These are phyloP conservation scores for Chaetomiaceae sp. DNA, from an alignment of 2,329 filamentous ascomycete genomes.

Conservation along the genomic window DNA sequence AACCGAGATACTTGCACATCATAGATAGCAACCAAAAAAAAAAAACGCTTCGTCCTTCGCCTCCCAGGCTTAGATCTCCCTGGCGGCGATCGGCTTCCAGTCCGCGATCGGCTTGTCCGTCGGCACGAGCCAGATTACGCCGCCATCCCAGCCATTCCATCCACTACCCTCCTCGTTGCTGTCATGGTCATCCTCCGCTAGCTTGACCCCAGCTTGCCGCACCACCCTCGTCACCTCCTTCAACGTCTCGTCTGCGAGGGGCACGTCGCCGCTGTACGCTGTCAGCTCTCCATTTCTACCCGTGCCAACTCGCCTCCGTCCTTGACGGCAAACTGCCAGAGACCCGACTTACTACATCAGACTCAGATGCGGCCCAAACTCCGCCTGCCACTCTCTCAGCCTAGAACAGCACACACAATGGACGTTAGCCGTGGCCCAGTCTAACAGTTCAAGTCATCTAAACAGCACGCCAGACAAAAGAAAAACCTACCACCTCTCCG, in stretches of 20 bases:
- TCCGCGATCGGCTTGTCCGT: slow-evolving; percentile 26
- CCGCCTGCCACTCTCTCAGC: slow-evolving; percentile 24
- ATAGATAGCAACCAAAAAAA: too few relatives aligned
- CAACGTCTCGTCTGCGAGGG: slow-evolving; percentile 23
- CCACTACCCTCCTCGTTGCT: not conserved
- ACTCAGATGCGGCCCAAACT: slow-evolving; percentile 30
- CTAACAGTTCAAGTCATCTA: too few relatives aligned
- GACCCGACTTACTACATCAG: slow-evolving; percentile 29
- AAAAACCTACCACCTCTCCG: slow-evolving; percentile 20
- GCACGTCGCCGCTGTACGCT: slow-evolving; percentile 21
- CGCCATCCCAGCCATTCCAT: slow-evolving; percentile 26
- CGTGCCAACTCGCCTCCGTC: too few relatives aligned
- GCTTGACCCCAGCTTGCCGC: slow-evolving; percentile 20
- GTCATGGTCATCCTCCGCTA: slow-evolving; percentile 3
- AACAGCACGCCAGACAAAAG: too few relatives aligned
- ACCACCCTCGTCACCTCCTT: slow-evolving; percentile 21
- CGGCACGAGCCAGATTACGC: slow-evolving; percentile 29
- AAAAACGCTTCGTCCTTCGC: not conserved
- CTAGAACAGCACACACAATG: not conserved
- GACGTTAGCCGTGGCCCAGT: not conserved
- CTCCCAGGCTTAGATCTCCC: slow-evolving; percentile 13
- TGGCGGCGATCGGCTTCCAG: slow-evolving; percentile 29
- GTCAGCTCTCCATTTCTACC: not conserved
- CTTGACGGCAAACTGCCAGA: not conserved
- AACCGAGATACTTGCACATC: too few relatives aligned